Evolutionary conservation across 495 filamentous ascomycete genomes (phyloP).

Genomic region (Xylaria flabelliformis): DNA sequence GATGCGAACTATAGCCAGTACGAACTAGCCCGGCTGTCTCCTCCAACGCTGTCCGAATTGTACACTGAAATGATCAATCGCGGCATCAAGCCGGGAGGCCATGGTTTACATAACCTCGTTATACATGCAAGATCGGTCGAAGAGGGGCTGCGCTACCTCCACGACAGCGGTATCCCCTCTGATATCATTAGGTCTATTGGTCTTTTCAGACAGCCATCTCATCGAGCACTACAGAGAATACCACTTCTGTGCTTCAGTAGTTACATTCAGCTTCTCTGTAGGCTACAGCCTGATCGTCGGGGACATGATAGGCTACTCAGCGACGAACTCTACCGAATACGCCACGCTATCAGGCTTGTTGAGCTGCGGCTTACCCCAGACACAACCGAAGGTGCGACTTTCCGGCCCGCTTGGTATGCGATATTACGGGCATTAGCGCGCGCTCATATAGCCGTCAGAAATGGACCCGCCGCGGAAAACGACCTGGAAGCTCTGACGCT

Average conservation of each 20-base stretch:
- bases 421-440: constrained; percentile 40
- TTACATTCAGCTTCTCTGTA: constrained; percentile 51
- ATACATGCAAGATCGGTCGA: constrained; percentile 40
- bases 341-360: constrained; percentile 38
- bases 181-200: constrained; percentile 21
- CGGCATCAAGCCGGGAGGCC: constrained; percentile 43
- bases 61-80: constrained; percentile 48
- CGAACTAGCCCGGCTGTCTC: constrained; percentile 48
- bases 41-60: constrained; percentile 45
- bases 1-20: constrained; percentile 51
- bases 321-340: constrained; percentile 31
- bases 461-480: constrained; percentile 31
- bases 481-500: constrained; percentile 32
- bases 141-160: constrained; percentile 45
- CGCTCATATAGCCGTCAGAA: constrained; percentile 31
- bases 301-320: constrained; percentile 22
- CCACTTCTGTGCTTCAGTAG: constrained; percentile 42
- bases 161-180: constrained; percentile 40
- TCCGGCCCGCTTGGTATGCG: constrained; percentile 35
- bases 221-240: constrained; percentile 30
- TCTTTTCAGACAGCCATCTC: constrained; percentile 30
- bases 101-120: constrained; percentile 46
- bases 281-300: constrained; percentile 32
- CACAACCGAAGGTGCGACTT: constrained; percentile 37
- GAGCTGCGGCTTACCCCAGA: constrained; percentile 29